These are phyloP conservation scores for Cladosporium austrohemisphaericum DNA, from an alignment of 2,329 filamentous ascomycete genomes.

Conservation along the genomic window DNA sequence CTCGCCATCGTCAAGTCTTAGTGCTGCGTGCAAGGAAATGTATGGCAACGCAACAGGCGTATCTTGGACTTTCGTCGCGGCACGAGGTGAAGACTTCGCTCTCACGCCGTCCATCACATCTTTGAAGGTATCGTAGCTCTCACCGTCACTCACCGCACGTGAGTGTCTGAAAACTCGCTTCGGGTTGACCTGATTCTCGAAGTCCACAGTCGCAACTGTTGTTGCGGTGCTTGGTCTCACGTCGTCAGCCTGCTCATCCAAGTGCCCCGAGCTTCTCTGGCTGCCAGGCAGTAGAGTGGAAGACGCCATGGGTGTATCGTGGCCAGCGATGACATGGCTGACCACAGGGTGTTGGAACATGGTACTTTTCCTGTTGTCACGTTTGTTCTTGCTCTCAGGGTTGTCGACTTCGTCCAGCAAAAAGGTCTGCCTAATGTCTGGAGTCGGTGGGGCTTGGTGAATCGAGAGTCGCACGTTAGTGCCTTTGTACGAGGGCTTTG, in stretches of 20 bases:
- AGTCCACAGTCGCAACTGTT: background rate
- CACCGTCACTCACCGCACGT: background rate
- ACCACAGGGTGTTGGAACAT: conserved; percentile 4
- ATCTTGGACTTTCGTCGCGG: too few species aligned
- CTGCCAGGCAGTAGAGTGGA: too few species aligned
- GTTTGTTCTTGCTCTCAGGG: background rate
- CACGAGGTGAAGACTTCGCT: background rate
- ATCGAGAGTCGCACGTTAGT: background rate
- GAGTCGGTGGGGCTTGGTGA: conserved; percentile 1
- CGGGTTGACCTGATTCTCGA: conserved; percentile 1
- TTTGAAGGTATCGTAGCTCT: conserved; percentile 7
- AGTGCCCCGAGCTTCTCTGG: too few species aligned
- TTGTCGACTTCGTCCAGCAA: background rate
- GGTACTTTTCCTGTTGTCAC: conserved; percentile 2
- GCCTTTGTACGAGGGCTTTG: background rate
- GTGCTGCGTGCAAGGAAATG: background rate
- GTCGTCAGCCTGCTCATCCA: background rate
- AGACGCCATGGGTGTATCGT: too few species aligned
- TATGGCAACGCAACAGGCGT: background rate
- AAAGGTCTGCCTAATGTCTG: background rate
- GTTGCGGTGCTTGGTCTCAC: background rate
- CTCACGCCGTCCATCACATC: conserved; percentile 1
- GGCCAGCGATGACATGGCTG: background rate
- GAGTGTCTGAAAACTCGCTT: background rate
- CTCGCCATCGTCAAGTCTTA: background rate